Base-by-base conservation (phyloP, 163 green algal species). In the Scenedesmus sp. region DNA sequence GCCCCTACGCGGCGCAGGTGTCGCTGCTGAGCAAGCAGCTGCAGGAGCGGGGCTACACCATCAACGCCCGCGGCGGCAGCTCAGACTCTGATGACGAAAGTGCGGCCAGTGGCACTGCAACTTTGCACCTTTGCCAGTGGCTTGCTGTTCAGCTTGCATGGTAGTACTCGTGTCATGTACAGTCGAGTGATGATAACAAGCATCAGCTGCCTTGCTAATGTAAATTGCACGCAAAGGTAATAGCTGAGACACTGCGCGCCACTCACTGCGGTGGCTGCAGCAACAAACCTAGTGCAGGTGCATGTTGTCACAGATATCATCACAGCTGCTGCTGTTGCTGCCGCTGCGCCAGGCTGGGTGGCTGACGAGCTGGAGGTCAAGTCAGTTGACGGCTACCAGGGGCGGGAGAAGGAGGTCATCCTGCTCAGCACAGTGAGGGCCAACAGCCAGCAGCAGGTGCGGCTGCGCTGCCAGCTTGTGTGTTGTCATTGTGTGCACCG, bases 381-480 rank as follows among this genome's bases (percentile, higher is more conserved):
- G 74, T 99, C 98, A 0, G 93, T 99, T 4, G 98, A 99, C 94
- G 97, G 97, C 82, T 98, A 96, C 92, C 98, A 99, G 95, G 98
- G 98, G 0, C 93, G 97, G 13, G 98, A 99, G 94, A 99, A 99
- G 94, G 86, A 96, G 1, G 95, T 89, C 62, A 94, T 99, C 0
- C 56, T 99, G 26, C 85, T 99, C n/a, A 98, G 96, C 1, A 94
- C 99, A 2, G 97, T 99, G 88, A 90, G 95, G 10, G 96, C 92
- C 89, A 99, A 99, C 91, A n/a, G 60, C 20, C 70, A 46, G 55
- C 73, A 85, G 70, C 34, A 90, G 85, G 85, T 90, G 82, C 7
- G 82, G 3, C 70, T 79, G 70, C 34, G 34, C 13, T 52, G 23
- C 70, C 66, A 76, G 4, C 2, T 9, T 34, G 59, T 64, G 59